phyloP scores from a whole-genome alignment of 1,139 yeast genomes.

The Saccharomyces pastorianus region DNA sequence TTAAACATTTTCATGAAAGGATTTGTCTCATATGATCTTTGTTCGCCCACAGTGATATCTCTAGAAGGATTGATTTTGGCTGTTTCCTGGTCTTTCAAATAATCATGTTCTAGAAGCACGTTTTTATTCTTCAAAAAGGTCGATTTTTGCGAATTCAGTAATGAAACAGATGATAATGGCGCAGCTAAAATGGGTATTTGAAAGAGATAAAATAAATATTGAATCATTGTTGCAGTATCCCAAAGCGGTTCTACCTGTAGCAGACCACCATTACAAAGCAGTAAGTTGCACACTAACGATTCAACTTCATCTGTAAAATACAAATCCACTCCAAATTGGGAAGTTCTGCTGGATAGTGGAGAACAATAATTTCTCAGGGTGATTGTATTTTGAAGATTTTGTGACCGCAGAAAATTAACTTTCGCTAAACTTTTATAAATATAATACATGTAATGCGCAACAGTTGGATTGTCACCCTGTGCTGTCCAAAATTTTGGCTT shows the following conservation, averaged over 20 bases:
- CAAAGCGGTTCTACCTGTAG: constrained; percentile 25
- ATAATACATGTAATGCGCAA: constrained; percentile 28
- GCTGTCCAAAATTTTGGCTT: constrained; percentile 23
- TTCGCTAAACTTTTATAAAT: constrained; percentile 15
- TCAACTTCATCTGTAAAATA: constrained; percentile 24
- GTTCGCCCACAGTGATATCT: constrained; percentile 19
- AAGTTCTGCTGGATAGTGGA: constrained; percentile 19
- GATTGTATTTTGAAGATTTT: constrained; percentile 15
- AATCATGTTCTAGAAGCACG: constrained; percentile 1
- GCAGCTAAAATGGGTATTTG: constrained; percentile 26
- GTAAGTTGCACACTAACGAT: constrained; percentile 22
- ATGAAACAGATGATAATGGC: constrained; percentile 27
- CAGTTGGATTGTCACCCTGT: constrained; percentile 28
- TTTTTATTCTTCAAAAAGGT: not conserved
- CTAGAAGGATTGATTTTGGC: constrained; percentile 8
- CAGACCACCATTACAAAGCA: constrained; percentile 26
- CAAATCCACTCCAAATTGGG: constrained; percentile 20
- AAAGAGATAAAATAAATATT: constrained; percentile 23
- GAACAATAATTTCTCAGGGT: constrained; percentile 23
- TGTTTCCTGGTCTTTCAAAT: not conserved
- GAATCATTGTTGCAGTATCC: constrained; percentile 19
- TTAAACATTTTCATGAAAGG: constrained; percentile 56
- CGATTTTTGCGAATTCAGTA: constrained; percentile 5
- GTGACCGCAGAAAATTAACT: constrained; percentile 14
- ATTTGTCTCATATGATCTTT: constrained; percentile 31